These are phyloP conservation scores for Stachybotrys echinatus DNA, from an alignment of 2,329 filamentous ascomycete genomes.

Conservation along the genomic window DNA sequence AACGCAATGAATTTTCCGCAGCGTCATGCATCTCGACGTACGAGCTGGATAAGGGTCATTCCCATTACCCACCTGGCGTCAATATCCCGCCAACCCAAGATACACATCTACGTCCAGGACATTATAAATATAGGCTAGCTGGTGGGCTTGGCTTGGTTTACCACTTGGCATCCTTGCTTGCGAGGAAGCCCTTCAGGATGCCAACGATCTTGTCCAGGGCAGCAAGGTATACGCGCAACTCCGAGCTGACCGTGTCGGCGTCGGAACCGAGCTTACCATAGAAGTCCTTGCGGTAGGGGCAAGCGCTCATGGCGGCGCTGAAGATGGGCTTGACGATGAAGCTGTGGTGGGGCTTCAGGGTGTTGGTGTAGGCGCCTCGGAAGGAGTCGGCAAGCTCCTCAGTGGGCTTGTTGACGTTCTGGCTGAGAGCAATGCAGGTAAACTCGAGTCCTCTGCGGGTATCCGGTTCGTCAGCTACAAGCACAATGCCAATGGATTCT, in stretches of 20 bases:
- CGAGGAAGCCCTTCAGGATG: conserved; percentile 63
- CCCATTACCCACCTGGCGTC: too few species aligned
- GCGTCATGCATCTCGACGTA: too few species aligned
- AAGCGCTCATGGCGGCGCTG: conserved; percentile 86
- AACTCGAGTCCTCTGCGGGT: conserved; percentile 81
- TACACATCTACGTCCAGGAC: too few species aligned
- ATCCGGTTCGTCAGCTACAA: neutral
- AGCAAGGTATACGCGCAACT: conserved; percentile 67
- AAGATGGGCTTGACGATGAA: conserved; percentile 91
- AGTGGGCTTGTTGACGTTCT: conserved; percentile 62
- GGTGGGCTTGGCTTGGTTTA: too few species aligned
- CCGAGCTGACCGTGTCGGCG: conserved; percentile 53
- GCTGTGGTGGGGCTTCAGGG: conserved; percentile 87
- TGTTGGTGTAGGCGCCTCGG: conserved; percentile 75
- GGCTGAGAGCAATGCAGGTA: conserved; percentile 75
- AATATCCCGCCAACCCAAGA: too few species aligned
- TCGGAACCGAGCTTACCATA: conserved; percentile 79
- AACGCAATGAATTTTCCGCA: too few species aligned
- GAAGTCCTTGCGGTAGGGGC: conserved; percentile 90
- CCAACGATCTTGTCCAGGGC: conserved; percentile 70
- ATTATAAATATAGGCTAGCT: too few species aligned
- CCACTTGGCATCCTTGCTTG: conserved; percentile 54
- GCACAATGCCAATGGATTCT: too few species aligned
- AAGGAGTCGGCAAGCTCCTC: conserved; percentile 85
- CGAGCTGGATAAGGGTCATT: too few species aligned